Conservation (phyloP, 768 basidiomycete genomes). For the Coprinellus aureogranulatus region DNA sequence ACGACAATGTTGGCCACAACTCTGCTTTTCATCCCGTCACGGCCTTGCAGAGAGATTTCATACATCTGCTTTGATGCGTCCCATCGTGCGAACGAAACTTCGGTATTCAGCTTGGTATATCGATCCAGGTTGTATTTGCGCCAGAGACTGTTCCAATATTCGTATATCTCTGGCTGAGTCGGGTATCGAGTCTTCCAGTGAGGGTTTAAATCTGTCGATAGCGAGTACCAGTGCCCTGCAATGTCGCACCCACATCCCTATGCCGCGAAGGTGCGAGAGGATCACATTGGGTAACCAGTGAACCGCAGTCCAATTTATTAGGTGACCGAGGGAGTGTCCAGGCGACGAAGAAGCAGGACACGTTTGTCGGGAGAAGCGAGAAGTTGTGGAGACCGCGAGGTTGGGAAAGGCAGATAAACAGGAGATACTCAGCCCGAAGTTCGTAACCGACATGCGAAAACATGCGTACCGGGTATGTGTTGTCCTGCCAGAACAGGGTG, state of each 20-base stretch:
- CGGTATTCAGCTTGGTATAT: constrained; percentile 41
- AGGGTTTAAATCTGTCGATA: constrained; percentile 54
- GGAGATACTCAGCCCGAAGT: neutral
- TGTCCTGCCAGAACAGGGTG: constrained; percentile 35
- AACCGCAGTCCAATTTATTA: too few relatives aligned
- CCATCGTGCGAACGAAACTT: constrained; percentile 45
- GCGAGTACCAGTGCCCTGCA: constrained; percentile 53
- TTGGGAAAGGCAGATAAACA: neutral
- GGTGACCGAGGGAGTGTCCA: too few relatives aligned
- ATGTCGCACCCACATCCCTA: constrained; percentile 59
- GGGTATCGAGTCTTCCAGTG: constrained; percentile 48
- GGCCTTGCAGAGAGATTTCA: constrained; percentile 36
- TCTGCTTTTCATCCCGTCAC: constrained; percentile 27
- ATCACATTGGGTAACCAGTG: too few relatives aligned
- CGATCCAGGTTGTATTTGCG: constrained; percentile 40
- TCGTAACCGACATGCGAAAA: neutral
- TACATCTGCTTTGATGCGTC: constrained; percentile 41
- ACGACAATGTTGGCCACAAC: constrained; percentile 46
- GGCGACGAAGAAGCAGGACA: too few relatives aligned
- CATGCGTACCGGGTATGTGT: constrained; percentile 50
- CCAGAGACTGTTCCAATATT: constrained; percentile 50
- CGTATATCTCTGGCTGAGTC: constrained; percentile 47
- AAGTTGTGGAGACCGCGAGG: too few relatives aligned
- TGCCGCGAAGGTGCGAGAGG: neutral
- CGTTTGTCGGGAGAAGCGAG: too few relatives aligned